A percentile compares a stretch with the other conserved stretches of the same genome.
Evolutionary conservation across 257 asterid species (phyloP).

Genomic region (Haberlea rhodopensis): DNA sequence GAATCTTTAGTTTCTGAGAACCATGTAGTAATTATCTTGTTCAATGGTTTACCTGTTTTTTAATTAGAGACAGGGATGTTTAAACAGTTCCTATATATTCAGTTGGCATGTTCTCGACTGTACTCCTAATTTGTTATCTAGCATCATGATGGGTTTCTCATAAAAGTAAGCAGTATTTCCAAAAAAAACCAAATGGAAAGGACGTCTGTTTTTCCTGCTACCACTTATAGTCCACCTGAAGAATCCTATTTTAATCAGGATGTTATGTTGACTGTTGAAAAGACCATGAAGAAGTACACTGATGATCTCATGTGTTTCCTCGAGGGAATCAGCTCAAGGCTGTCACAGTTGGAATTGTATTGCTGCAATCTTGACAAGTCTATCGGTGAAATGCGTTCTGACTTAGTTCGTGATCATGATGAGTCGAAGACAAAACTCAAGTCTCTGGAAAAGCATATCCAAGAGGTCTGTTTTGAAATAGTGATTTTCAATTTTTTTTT

Average conservation of each 20-base stretch:
- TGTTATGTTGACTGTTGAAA: constrained; percentile 60
- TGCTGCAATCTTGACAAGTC: constrained; percentile 93
- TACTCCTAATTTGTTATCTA: not conserved
- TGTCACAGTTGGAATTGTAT: constrained; percentile 85
- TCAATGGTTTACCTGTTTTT: not conserved
- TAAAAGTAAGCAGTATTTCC: constrained; percentile 60
- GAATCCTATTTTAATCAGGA: constrained; percentile 72
- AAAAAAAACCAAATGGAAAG: constrained; percentile 74
- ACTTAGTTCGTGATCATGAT: constrained; percentile 65
- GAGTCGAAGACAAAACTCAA: constrained; percentile 79
- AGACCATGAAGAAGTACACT: constrained; percentile 72
- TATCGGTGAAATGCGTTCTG: constrained; percentile 87
- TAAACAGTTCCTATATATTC: constrained; percentile 4
- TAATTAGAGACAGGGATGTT: not conserved
- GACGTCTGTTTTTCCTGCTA: constrained; percentile 56
- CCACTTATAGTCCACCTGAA: constrained; percentile 69
- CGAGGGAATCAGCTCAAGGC: constrained; percentile 90
- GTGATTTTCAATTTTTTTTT: not conserved
- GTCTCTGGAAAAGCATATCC: constrained; percentile 79
- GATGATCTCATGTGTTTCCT: constrained; percentile 92
- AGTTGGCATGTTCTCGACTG: not conserved
- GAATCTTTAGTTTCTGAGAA: not conserved
- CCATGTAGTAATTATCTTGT: not conserved
- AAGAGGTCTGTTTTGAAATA: constrained; percentile 55
- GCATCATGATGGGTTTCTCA: constrained; percentile 4